These are phyloP conservation scores for Cystobasidium onofrii DNA, from an alignment of 768 basidiomycete species.

Conservation along the genomic window DNA sequence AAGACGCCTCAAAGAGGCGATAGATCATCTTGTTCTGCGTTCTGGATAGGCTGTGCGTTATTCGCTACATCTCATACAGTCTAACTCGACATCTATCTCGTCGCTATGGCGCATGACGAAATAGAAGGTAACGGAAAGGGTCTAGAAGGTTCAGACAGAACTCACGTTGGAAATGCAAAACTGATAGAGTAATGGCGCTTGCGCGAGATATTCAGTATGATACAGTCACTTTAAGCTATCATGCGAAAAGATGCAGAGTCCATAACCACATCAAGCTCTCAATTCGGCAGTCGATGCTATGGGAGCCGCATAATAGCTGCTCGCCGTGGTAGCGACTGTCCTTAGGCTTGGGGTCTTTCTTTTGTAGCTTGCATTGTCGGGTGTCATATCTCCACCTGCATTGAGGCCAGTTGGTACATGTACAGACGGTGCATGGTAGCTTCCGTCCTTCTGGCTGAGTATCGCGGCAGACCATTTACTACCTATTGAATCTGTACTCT, in stretches of 20 bases:
- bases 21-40: too few relatives aligned
- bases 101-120: too few relatives aligned
- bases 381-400: neutral
- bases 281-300: neutral
- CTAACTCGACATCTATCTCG: too few relatives aligned
- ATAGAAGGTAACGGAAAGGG: too few relatives aligned
- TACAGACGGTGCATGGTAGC: neutral
- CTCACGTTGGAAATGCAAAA: too few relatives aligned
- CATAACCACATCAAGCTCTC: neutral
- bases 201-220: too few relatives aligned
- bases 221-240: too few relatives aligned
- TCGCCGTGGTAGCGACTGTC: slow-evolving; percentile 5
- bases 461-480: slow-evolving; percentile 9
- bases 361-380: neutral
- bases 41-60: too few relatives aligned
- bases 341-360: slow-evolving; percentile 6
- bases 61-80: too few relatives aligned
- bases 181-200: too few relatives aligned
- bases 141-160: too few relatives aligned
- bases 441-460: slow-evolving; percentile 1
- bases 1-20: too few relatives aligned
- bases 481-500: neutral
- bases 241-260: neutral
- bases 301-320: slow-evolving; percentile 18
- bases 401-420: neutral